These are phyloP conservation scores for Cryphonectria radicalis DNA, from an alignment of 2,329 filamentous ascomycete genomes.

Conservation along the genomic window DNA sequence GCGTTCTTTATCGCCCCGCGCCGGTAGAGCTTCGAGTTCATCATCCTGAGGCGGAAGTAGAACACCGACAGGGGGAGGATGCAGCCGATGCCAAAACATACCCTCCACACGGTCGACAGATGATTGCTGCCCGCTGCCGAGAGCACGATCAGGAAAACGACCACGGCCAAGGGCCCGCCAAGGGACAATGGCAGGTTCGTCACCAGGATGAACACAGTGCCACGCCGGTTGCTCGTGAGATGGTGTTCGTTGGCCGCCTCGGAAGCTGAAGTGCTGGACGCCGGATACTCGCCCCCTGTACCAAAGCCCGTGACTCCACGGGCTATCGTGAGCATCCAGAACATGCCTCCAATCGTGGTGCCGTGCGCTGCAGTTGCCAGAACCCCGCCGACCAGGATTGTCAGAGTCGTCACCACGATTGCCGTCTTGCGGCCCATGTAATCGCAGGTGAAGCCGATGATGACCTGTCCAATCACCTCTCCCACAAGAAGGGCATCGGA, in stretches of 20 bases:
- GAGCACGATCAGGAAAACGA: constrained; percentile 56
- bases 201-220: constrained; percentile 62
- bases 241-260: constrained; percentile 58
- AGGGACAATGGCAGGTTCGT: constrained; percentile 54
- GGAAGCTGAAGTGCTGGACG: constrained; percentile 51
- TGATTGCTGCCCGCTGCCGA: constrained; percentile 50
- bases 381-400: constrained; percentile 52
- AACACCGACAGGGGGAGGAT: constrained; percentile 55
- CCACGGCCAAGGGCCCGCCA: constrained; percentile 43
- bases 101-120: constrained; percentile 50
- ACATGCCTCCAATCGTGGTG: constrained; percentile 43
- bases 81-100: constrained; percentile 53
- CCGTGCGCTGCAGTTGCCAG: constrained; percentile 52
- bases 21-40: constrained; percentile 53
- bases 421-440: constrained; percentile 29
- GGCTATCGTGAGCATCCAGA: constrained; percentile 55
- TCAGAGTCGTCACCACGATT: constrained; percentile 29
- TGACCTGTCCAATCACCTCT: constrained; percentile 59
- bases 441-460: constrained; percentile 55
- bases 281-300: constrained; percentile 51
- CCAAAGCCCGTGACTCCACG: constrained; percentile 48
- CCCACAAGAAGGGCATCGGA: constrained; percentile 51
- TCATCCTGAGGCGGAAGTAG: constrained; percentile 57
- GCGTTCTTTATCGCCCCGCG: constrained; percentile 52
- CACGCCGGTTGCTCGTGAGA: constrained; percentile 49